These are phyloP conservation scores for Amoeboaphelidium protococcarum DNA, from an alignment of 371 early-diverging fungal genomes.

Conservation along the genomic window DNA sequence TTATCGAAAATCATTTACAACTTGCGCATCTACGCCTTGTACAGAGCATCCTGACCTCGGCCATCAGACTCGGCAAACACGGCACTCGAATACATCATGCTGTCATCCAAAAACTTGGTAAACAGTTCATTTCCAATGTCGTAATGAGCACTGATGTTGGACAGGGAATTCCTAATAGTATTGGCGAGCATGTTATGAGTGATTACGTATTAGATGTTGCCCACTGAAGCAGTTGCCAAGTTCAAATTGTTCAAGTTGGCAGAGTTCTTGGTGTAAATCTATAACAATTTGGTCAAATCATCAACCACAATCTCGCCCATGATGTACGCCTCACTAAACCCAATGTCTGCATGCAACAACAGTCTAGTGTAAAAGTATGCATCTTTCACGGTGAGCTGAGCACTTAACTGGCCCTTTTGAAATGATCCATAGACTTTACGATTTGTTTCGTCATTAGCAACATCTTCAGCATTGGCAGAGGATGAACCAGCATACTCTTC, in stretches of 20 bases:
- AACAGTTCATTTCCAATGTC: slow-evolving; percentile 44
- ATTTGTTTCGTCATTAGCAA: too few relatives aligned
- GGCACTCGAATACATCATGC: slow-evolving; percentile 27
- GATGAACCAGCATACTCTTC: too few relatives aligned
- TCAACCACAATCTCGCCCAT: not conserved
- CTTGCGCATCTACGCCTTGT: slow-evolving; percentile 28
- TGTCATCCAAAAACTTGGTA: slow-evolving; percentile 25
- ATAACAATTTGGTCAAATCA: not conserved
- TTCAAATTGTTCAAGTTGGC: not conserved
- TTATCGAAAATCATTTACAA: slow-evolving; percentile 23
- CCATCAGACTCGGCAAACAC: slow-evolving; percentile 25
- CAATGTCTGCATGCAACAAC: not conserved
- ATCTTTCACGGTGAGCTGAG: not conserved
- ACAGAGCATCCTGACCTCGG: too few relatives aligned
- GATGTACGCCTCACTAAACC: not conserved
- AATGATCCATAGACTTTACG: too few relatives aligned
- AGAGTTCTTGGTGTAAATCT: not conserved
- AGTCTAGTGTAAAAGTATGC: not conserved
- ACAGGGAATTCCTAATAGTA: slow-evolving; percentile 18
- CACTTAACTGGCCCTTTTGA: not conserved
- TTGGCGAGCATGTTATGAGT: slow-evolving; percentile 18
- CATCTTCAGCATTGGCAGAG: too few relatives aligned
- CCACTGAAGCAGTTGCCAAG: not conserved
- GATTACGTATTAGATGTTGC: slow-evolving; percentile 8
- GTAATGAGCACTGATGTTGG: slow-evolving; percentile 36